These are phyloP conservation scores for Phaeotremella skinneri DNA, from an alignment of 768 basidiomycete genomes.

Conservation along the genomic window DNA sequence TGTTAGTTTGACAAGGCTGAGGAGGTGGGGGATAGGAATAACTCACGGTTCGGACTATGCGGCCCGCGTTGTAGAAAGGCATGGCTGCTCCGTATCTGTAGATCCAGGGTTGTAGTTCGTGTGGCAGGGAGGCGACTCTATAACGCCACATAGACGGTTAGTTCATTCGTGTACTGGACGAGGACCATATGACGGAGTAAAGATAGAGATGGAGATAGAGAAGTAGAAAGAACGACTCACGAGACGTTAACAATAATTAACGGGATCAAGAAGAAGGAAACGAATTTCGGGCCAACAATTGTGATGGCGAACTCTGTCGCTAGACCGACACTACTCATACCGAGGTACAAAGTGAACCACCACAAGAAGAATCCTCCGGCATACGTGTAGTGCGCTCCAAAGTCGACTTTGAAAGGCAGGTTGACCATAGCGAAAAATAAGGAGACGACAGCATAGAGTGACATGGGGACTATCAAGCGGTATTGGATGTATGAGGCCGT, in stretches of 20 bases:
- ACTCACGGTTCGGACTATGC: conserved; percentile 42
- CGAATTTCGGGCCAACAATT: conserved; percentile 51
- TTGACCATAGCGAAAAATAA: conserved; percentile 56
- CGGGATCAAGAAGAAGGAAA: conserved; percentile 50
- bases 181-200: background rate
- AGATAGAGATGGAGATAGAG: background rate
- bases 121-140: conserved; percentile 44
- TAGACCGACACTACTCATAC: conserved; percentile 50
- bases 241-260: conserved; percentile 46
- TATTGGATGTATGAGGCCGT: conserved; percentile 51
- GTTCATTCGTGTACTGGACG: background rate
- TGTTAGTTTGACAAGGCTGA: background rate
- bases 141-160: background rate
- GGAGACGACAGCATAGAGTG: conserved; percentile 53
- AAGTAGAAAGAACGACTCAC: conserved; percentile 20
- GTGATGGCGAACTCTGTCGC: conserved; percentile 52
- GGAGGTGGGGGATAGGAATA: background rate
- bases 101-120: conserved; percentile 50
- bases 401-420: conserved; percentile 56
- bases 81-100: conserved; percentile 48
- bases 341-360: conserved; percentile 49
- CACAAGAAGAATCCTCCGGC: conserved; percentile 53
- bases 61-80: conserved; percentile 48
- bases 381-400: conserved; percentile 52
- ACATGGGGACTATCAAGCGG: conserved; percentile 51